Evolutionary conservation across 352 stramenopile species (phyloP).

Genomic region (Aphanomyces astaci): DNA sequence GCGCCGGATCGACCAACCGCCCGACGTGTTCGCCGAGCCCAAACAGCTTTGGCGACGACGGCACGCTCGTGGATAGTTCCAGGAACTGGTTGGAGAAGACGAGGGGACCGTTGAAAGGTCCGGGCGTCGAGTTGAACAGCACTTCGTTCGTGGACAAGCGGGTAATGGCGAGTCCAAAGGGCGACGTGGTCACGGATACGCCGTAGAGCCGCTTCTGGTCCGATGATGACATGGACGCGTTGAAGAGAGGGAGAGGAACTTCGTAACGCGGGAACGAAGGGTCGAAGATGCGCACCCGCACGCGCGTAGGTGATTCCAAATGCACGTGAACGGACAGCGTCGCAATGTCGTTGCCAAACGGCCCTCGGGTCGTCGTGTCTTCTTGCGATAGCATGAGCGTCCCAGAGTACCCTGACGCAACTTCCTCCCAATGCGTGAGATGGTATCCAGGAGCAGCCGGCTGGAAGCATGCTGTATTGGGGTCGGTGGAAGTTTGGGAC

Average conservation of each 20-base stretch:
- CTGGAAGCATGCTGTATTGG: constrained; percentile 45
- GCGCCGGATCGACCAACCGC: constrained; percentile 30
- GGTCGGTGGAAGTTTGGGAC: constrained; percentile 19
- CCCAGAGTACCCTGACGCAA: constrained; percentile 40
- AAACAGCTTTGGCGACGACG: constrained; percentile 37
- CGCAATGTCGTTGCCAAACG: constrained; percentile 71
- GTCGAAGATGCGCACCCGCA: constrained; percentile 75
- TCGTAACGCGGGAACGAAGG: constrained; percentile 62
- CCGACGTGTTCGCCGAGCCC: constrained; percentile 63
- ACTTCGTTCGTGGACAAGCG: constrained; percentile 46
- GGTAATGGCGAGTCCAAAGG: constrained; percentile 67
- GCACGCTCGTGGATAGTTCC: constrained; percentile 68
- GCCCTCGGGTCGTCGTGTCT: constrained; percentile 33
- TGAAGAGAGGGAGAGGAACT: constrained; percentile 29
- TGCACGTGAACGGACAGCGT: constrained; percentile 56
- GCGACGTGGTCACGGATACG: constrained; percentile 52
- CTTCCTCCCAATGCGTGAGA: constrained; percentile 52
- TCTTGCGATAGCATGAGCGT: constrained; percentile 44
- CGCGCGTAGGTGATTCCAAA: constrained; percentile 35
- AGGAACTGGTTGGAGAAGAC: constrained; percentile 82
- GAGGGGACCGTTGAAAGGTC: constrained; percentile 18
- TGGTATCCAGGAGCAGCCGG: constrained; percentile 59
- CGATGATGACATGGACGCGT: background rate
- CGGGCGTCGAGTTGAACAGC: constrained; percentile 80
- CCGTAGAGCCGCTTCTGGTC: constrained; percentile 27